These are phyloP conservation scores for Blastobotrys proliferans DNA, from an alignment of 1,139 yeast genomes.

Conservation along the genomic window DNA sequence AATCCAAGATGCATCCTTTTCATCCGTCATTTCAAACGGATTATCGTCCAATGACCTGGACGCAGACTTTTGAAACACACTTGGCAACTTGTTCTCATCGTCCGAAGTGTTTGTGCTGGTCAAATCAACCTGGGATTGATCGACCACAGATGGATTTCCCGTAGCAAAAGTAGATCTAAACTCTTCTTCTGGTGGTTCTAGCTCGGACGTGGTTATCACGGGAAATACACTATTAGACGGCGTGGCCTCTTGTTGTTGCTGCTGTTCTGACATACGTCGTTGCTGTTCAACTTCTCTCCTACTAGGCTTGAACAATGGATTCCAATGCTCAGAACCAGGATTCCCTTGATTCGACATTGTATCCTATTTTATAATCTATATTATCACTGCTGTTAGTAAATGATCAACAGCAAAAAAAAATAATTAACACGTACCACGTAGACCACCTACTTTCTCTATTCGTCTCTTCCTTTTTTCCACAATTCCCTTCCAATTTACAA, in stretches of 20 bases:
- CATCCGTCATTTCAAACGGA: constrained; percentile 17
- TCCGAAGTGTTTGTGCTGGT: not conserved
- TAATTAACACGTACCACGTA: too few species aligned
- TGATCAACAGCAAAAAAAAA: too few species aligned
- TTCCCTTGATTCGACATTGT: not conserved
- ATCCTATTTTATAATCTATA: too few species aligned
- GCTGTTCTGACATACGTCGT: not conserved
- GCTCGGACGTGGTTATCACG: not conserved
- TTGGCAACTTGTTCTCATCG: not conserved
- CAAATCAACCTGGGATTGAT: not conserved
- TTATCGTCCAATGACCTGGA: constrained; percentile 11
- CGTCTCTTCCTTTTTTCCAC: too few species aligned
- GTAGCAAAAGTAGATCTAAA: not conserved
- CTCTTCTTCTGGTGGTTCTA: constrained; percentile 2
- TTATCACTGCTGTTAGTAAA: too few species aligned
- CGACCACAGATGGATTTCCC: constrained; percentile 2
- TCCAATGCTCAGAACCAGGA: constrained; percentile 15
- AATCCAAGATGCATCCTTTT: constrained; percentile 11
- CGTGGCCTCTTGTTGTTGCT: not conserved
- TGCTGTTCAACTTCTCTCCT: not conserved
- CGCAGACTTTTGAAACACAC: constrained; percentile 4
- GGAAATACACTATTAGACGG: not conserved
- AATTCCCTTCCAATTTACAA: too few species aligned
- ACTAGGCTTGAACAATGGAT: constrained; percentile 20
- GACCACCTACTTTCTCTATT: too few species aligned